Evolutionary conservation across 768 basidiomycete species (phyloP), one percentile per base, ranked within the genome.

Genomic region (Rhizopogon rudus): DNA sequence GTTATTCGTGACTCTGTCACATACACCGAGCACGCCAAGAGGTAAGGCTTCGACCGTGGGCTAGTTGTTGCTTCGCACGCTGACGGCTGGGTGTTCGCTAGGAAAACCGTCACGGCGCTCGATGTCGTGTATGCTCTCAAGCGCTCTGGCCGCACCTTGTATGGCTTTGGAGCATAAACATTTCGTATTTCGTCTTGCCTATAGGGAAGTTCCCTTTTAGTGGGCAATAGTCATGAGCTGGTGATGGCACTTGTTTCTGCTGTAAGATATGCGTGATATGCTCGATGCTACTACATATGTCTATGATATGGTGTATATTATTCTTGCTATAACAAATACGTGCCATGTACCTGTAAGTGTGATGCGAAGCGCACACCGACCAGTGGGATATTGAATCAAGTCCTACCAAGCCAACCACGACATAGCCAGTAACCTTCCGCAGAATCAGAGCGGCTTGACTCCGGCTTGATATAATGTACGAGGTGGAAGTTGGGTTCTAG

Each of bases 11-110:
- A 93, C 75, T 91, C 90, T 2, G 91, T 93, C 61, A 94, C 91
- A 51, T 93, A 94, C 78, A 93, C 92, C 40, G 91, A 94, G 72
- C 91, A 94, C 76, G 91, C 91, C 51, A 93, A 93, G 76, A 80
- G 88, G 69, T 71, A 29, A 44, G 61, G 29, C 35, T 37, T 20
- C 28, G 13, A 5, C 0, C 6, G 14, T 16, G 1, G 5, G 5
- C 2, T 29, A 10, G 20, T 4, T 33, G 3, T 44, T 51, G n/a
- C 35, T 56, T 49, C 53, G 37, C 33, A 44, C 16, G 3, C 13
- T 25, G 8, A 52, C 63, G 39, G 63, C 28, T 44, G 12, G 2
- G 28, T 49, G 52, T 39, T 39, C 17, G 12, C 43, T 58, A 84
- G 87, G 61, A 87, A 87, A 81, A 90, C 88, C 37, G 90, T 93